Conservation (phyloP, 164 flowering plant genomes). For the Aristolochia californica region DNA sequence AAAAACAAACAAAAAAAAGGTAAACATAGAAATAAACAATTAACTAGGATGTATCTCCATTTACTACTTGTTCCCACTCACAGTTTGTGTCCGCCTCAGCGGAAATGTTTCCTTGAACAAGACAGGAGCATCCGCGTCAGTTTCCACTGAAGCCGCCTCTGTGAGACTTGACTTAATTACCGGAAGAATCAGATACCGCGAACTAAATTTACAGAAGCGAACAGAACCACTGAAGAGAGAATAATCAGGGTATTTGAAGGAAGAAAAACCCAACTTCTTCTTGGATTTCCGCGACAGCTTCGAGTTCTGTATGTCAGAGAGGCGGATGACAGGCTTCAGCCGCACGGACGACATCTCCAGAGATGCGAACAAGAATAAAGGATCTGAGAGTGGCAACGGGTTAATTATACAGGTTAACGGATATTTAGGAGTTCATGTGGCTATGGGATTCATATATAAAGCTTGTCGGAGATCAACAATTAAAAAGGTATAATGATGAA, state of each 20-base stretch:
- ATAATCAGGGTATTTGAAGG: conserved; percentile 15
- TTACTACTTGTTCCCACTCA: conserved; percentile 9
- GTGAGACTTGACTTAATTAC: conserved; percentile 25
- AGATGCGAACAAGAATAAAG: not conserved
- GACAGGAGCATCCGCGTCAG: conserved; percentile 23
- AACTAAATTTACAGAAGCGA: conserved; percentile 22
- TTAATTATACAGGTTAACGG: not conserved
- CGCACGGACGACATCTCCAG: conserved; percentile 25
- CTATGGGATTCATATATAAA: not conserved
- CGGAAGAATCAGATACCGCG: conserved; percentile 10
- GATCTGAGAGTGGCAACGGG: not conserved
- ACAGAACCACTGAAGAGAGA: conserved; percentile 13
- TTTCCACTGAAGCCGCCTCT: conserved; percentile 24
- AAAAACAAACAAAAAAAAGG: not conserved
- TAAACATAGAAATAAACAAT: not conserved
- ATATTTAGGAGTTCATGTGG: not conserved
- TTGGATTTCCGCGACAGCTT: conserved; percentile 10
- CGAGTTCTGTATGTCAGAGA: conserved; percentile 12
- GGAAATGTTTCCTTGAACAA: conserved; percentile 38
- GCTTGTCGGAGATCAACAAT: not conserved
- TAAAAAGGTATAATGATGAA: too few species aligned
- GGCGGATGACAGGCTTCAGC: conserved; percentile 27
- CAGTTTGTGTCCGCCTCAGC: conserved; percentile 42
- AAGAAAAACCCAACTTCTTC: conserved; percentile 7
- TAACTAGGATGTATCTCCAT: not conserved